Evolutionary conservation across 2,329 filamentous ascomycete genomes (phyloP).

Genomic region (Pseudogymnoascus sp.): DNA sequence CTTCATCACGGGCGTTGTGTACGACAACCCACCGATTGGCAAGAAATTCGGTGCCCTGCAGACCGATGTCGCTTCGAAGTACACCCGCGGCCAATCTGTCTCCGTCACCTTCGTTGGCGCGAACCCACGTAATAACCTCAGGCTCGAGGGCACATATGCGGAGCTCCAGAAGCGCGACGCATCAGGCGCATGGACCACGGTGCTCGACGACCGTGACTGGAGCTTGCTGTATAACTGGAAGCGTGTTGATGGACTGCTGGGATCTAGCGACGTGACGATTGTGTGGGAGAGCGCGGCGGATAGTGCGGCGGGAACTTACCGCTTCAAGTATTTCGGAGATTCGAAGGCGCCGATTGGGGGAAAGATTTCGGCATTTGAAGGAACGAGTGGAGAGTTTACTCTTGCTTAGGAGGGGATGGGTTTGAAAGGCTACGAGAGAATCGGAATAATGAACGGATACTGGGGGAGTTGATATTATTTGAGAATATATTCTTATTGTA

Average conservation of each 20-base stretch:
- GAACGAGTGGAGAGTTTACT: constrained; percentile 50
- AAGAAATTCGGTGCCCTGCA: constrained; percentile 64
- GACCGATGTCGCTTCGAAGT: constrained; percentile 44
- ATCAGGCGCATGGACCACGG: constrained; percentile 50
- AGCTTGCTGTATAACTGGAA: constrained; percentile 73
- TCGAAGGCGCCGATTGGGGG: constrained; percentile 58
- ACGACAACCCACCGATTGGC: constrained; percentile 59
- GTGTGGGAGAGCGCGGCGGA: constrained; percentile 68
- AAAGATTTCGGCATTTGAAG: constrained; percentile 60
- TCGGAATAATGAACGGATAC: neutral
- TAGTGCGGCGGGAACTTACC: constrained; percentile 59
- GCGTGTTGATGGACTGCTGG: constrained; percentile 59
- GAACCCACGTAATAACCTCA: constrained; percentile 83
- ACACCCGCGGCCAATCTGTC: constrained; percentile 54
- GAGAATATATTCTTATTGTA: neutral
- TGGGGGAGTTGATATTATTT: neutral
- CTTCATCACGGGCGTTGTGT: constrained; percentile 74
- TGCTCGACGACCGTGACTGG: constrained; percentile 76
- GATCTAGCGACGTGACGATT: constrained; percentile 69
- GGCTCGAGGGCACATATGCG: constrained; percentile 68
- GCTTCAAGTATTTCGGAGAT: constrained; percentile 79
- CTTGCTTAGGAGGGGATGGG: neutral
- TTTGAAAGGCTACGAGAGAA: neutral
- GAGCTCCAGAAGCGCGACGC: constrained; percentile 58
- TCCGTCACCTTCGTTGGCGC: constrained; percentile 71